phyloP scores from a whole-genome alignment of 2,329 filamentous ascomycete genomes.

The Tolypocladium pustulatum region DNA sequence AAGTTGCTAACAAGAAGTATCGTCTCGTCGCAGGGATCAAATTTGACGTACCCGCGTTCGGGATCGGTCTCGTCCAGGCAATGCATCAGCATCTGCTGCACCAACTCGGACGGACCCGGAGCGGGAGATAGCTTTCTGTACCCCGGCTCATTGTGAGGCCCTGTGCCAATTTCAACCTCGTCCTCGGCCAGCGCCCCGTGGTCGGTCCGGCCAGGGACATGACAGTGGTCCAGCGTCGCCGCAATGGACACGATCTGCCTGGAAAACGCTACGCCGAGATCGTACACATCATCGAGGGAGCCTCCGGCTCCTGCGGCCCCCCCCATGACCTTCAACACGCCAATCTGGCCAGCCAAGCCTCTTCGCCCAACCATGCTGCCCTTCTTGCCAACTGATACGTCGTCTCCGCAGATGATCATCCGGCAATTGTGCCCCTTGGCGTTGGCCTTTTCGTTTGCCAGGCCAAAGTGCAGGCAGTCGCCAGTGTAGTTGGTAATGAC shows the following conservation, averaged over 20 bases:
- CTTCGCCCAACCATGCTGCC: constrained; percentile 49
- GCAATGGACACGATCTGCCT: constrained; percentile 45
- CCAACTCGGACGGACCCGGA: constrained; percentile 35
- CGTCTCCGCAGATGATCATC: constrained; percentile 53
- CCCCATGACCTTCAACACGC: constrained; percentile 47
- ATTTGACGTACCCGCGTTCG: constrained; percentile 38
- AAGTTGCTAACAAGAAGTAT: constrained; percentile 49
- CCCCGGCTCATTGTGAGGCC: constrained; percentile 57
- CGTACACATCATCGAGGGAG: constrained; percentile 37
- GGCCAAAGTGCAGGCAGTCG: constrained; percentile 51
- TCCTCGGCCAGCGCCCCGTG: constrained; percentile 35
- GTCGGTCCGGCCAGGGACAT: constrained; percentile 42
- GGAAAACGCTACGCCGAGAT: constrained; percentile 38
- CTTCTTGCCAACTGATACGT: constrained; percentile 51
- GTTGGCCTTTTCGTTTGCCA: constrained; percentile 47
- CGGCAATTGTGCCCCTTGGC: constrained; percentile 41
- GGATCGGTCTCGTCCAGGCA: constrained; percentile 47
- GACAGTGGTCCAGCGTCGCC: constrained; percentile 50
- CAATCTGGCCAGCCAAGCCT: constrained; percentile 51
- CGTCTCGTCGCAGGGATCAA: constrained; percentile 34
- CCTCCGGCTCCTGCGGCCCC: constrained; percentile 36
- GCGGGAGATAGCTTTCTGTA: constrained; percentile 44
- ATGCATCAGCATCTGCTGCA: constrained; percentile 48
- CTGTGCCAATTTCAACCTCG: constrained; percentile 54
- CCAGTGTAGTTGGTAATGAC: constrained; percentile 57